phyloP scores from a whole-genome alignment of 257 asterid species.

The Prunella vulgaris region DNA sequence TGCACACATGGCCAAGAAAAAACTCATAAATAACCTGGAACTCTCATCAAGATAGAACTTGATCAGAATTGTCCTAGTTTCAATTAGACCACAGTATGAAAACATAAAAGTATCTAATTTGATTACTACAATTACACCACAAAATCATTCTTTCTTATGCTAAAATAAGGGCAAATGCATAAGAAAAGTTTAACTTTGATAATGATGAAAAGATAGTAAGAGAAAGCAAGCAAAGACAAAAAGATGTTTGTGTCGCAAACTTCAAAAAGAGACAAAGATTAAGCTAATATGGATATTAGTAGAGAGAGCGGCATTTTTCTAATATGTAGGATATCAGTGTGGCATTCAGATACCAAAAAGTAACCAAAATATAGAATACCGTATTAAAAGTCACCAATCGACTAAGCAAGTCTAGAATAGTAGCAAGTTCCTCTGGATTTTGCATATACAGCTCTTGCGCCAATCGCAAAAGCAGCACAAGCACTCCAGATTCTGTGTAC shows the following conservation, averaged over 20 bases:
- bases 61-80: not conserved
- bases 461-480: slow-evolving; percentile 69
- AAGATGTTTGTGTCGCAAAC: not conserved
- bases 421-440: slow-evolving; percentile 47
- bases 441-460: slow-evolving; percentile 54
- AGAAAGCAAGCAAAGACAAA: slow-evolving; percentile 8
- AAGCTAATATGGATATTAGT: not conserved
- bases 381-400: slow-evolving; percentile 66
- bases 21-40: not conserved
- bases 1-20: not conserved
- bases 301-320: slow-evolving; percentile 5
- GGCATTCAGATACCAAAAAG: slow-evolving; percentile 9
- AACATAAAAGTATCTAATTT: not conserved
- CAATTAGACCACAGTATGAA: not conserved
- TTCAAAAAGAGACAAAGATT: not conserved
- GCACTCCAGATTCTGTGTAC: slow-evolving; percentile 80
- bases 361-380: slow-evolving; percentile 45
- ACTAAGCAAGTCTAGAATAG: slow-evolving; percentile 68
- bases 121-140: not conserved
- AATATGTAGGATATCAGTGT: slow-evolving; percentile 1
- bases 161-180: not conserved
- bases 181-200: not conserved
- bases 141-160: not conserved
- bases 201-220: not conserved
- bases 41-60: not conserved